Percentiles rank a stretch among this genome's conserved stretches.
Conservation (phyloP, 768 basidiomycete genomes). For the Psilocybe sp. region DNA sequence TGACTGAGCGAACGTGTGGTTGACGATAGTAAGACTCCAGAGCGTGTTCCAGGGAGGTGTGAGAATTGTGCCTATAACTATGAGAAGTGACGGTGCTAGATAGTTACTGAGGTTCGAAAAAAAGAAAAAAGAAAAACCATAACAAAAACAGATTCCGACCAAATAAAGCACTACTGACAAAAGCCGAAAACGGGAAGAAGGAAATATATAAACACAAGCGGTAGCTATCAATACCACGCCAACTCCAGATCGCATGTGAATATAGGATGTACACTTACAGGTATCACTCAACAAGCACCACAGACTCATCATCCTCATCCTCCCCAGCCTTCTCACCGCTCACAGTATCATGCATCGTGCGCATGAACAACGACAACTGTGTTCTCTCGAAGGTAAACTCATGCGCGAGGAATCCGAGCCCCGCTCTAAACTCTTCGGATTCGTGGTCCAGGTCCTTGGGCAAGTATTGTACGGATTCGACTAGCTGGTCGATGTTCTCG, state of each 20-base stretch:
- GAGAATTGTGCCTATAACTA: too few relatives aligned
- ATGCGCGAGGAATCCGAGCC: constrained; percentile 57
- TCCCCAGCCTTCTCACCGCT: constrained; percentile 33
- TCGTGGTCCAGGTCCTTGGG: constrained; percentile 69
- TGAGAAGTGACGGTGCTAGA: too few relatives aligned
- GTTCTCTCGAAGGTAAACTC: constrained; percentile 67
- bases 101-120: too few relatives aligned
- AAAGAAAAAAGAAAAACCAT: too few relatives aligned
- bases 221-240: too few relatives aligned
- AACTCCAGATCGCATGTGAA: background rate
- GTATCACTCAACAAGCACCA: constrained; percentile 16
- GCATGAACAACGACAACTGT: constrained; percentile 67
- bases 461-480: constrained; percentile 53
- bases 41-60: too few relatives aligned
- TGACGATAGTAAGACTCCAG: too few relatives aligned
- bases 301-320: constrained; percentile 22
- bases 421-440: constrained; percentile 47
- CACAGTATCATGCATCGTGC: constrained; percentile 55
- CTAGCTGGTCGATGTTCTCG: constrained; percentile 34
- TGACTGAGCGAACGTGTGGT: too few relatives aligned
- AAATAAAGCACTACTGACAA: too few relatives aligned
- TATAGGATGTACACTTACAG: background rate
- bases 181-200: too few relatives aligned
- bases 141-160: too few relatives aligned
- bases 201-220: too few relatives aligned